Conservation (phyloP, 805 yeast species). For the Cyberlindnera veronae region DNA sequence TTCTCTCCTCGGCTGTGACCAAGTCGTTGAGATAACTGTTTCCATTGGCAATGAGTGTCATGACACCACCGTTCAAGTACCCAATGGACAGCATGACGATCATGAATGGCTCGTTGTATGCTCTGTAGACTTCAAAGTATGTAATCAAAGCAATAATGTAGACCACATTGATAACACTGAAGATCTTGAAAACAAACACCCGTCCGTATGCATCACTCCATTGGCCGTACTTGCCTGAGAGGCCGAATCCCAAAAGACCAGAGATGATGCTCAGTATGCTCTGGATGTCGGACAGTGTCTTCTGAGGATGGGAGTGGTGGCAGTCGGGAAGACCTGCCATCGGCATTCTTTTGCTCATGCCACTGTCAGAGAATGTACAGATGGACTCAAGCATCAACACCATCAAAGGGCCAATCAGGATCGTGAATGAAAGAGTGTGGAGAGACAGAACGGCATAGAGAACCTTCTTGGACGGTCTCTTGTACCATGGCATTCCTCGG, state of each 20-base stretch:
- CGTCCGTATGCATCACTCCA: conserved; percentile 24
- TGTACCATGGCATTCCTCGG: conserved; percentile 14
- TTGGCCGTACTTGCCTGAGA: conserved; percentile 26
- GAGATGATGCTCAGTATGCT: conserved; percentile 17
- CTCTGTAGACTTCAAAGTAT: conserved; percentile 11
- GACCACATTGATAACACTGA: conserved; percentile 15
- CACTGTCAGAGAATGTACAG: background rate
- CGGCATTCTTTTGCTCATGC: background rate
- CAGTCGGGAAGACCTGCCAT: conserved; percentile 1
- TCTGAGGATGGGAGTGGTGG: conserved; percentile 11
- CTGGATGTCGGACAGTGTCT: conserved; percentile 19
- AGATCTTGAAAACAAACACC: conserved; percentile 20
- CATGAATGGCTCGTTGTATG: conserved; percentile 11
- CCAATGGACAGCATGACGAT: conserved; percentile 15
- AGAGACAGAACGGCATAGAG: conserved; percentile 12
- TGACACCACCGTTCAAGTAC: conserved; percentile 22
- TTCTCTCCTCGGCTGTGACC: conserved; percentile 14
- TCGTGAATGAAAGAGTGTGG: conserved; percentile 17
- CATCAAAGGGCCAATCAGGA: conserved; percentile 20
- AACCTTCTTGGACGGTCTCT: conserved; percentile 16
- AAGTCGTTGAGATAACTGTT: conserved; percentile 25
- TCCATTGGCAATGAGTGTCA: conserved; percentile 25
- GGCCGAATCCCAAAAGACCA: conserved; percentile 20
- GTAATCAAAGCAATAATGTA: conserved; percentile 13
- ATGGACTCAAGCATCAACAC: conserved; percentile 19